Evolutionary conservation across 1,284 basidiomycete species (phyloP).

Genomic region (Ustilago curta): DNA sequence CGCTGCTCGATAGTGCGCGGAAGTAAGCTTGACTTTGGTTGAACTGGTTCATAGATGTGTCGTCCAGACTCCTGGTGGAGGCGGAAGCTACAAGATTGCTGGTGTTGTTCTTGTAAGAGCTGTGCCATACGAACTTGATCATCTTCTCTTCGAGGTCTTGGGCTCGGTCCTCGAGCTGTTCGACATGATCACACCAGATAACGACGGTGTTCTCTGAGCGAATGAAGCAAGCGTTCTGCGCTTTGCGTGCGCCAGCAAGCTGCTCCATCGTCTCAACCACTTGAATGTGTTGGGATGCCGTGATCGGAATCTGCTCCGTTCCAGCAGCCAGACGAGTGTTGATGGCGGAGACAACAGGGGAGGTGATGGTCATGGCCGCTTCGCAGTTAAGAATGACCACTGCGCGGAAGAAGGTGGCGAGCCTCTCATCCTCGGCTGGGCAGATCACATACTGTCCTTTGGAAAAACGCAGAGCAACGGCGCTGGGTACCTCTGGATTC

Average conservation of each 20-base stretch:
- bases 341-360: conserved; percentile 83
- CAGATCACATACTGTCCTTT: conserved; percentile 52
- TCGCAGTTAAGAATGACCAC: conserved; percentile 80
- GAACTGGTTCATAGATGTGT: conserved; percentile 27
- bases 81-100: conserved; percentile 11
- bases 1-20: conserved; percentile 15
- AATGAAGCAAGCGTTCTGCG: conserved; percentile 85
- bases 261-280: conserved; percentile 73
- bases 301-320: conserved; percentile 49
- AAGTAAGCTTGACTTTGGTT: conserved; percentile 33
- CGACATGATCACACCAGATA: conserved; percentile 81
- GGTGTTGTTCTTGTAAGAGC: conserved; percentile 28
- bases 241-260: conserved; percentile 79
- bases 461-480: conserved; percentile 45
- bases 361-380: conserved; percentile 82
- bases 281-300: conserved; percentile 51
- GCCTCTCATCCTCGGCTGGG: conserved; percentile 28
- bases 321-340: conserved; percentile 68
- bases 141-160: conserved; percentile 80
- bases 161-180: conserved; percentile 46
- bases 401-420: conserved; percentile 69
- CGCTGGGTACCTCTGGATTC: conserved; percentile 24
- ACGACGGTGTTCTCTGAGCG: conserved; percentile 80
- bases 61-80: neutral
- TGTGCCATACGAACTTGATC: conserved; percentile 81